Base-by-base conservation (phyloP, 768 basidiomycete genomes). In the Termitomyces sp. region DNA sequence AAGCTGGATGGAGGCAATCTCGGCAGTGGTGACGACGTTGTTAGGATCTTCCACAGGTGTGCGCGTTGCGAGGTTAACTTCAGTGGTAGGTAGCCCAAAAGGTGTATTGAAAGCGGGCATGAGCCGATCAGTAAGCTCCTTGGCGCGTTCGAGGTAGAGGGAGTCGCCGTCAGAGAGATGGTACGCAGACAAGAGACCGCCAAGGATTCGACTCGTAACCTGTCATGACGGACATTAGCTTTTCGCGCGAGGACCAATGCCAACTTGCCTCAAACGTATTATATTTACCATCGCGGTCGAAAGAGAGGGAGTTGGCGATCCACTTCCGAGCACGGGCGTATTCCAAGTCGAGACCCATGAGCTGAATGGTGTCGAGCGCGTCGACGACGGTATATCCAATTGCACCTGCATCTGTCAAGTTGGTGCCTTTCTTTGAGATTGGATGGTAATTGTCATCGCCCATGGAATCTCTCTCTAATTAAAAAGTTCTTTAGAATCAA, bases 361-460 rank as follows among this genome's bases (percentile, higher is more conserved):
- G 73, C 60, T 92, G 79, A 74, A 98, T 85, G 13, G 91, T 89
- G 72, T 98, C 95, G 4, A 98, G 79, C 0, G 92, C 83, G 64
- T 97, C 95, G 52, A 89, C 79, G 46, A 98, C 85, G n/a, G 86
- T 91, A 68, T 94, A 95, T 34, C 94, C 94, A 47, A 97, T 87
- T 9, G 90, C 87, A 16, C 92, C 92, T 1, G 82, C 83, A 1
- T 73, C 66, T 0, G 88, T 88, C 27, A 98, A 77, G 67, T 98
- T 94, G 8, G 84, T 79, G 1, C 96, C 95, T 18, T 69, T 75
- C 58, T 79, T 80, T 34, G 81, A 79, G 26, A 98, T 78, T 0
- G 96, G 94, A 65, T 95, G 91, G 65, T 94, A 97, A 67, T 96
- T 92, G 73, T 98, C 94, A 53, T 79, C 78, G 4, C 95, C 95